Evolutionary conservation across 768 basidiomycete species (phyloP).

Genomic region (Mrakia blollopis): DNA sequence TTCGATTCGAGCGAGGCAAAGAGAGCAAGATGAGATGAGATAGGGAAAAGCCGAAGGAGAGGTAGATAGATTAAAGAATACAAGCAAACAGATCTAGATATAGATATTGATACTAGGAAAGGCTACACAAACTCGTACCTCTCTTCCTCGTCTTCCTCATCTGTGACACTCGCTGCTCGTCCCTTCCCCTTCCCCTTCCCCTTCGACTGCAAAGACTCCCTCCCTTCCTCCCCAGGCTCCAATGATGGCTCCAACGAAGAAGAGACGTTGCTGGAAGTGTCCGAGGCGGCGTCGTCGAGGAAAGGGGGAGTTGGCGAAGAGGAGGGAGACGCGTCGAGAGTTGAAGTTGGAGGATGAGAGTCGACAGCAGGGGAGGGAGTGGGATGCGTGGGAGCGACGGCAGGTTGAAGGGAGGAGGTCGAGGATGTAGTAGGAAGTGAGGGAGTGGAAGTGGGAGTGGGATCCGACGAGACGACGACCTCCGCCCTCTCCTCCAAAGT

Average conservation of each 20-base stretch:
- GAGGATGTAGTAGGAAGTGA: background rate
- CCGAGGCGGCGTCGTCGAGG: background rate
- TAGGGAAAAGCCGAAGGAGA: too few species aligned
- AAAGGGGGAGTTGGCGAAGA: background rate
- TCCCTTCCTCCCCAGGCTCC: too few species aligned
- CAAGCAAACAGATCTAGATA: too few species aligned
- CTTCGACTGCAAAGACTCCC: too few species aligned
- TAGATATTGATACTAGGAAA: too few species aligned
- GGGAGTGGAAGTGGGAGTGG: background rate
- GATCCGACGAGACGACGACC: background rate
- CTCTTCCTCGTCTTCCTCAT: background rate
- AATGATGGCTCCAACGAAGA: background rate
- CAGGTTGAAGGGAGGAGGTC: background rate
- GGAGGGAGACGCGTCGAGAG: background rate
- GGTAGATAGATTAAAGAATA: too few species aligned
- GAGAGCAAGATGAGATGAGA: too few species aligned
- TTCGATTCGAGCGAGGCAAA: too few species aligned
- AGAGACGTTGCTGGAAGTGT: background rate
- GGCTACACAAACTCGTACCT: constrained; percentile 4
- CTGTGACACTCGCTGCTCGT: background rate
- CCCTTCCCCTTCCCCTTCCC: background rate
- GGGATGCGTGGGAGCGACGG: background rate
- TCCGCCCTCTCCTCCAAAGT: background rate
- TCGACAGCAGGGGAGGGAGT: background rate
- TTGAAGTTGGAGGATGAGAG: background rate